Conservation (phyloP, 2,329 filamentous ascomycete genomes). For the Myriosclerotinia scirpicola region DNA sequence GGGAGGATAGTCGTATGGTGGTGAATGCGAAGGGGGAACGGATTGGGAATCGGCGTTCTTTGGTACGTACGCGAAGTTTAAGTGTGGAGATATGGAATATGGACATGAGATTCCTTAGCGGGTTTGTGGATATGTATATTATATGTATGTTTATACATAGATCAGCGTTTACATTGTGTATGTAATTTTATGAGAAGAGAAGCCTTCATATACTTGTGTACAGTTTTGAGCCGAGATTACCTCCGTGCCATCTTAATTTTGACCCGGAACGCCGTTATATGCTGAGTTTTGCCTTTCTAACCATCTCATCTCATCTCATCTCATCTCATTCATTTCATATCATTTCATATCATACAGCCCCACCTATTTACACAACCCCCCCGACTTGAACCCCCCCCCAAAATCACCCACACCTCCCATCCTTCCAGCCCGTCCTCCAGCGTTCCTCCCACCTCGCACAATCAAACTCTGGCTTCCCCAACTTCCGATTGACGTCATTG, state of each 20-base stretch:
- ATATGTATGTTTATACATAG: not conserved
- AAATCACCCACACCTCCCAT: slow-evolving; percentile 60
- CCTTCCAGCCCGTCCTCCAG: slow-evolving; percentile 88
- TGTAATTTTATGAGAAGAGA: not conserved
- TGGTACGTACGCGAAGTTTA: not conserved
- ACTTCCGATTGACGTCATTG: slow-evolving; percentile 83
- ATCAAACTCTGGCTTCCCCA: slow-evolving; percentile 90
- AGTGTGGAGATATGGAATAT: no score
- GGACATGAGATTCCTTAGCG: no score
- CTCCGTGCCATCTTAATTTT: not conserved
- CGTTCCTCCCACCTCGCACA: slow-evolving; percentile 89
- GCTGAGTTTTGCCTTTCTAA: not conserved
- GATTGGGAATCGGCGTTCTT: not conserved
- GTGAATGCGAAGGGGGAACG: no score
- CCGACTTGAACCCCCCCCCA: not conserved
- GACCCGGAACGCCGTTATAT: slow-evolving; percentile 2
- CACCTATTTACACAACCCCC: not conserved
- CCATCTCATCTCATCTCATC: not conserved
- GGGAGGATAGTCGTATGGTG: no score
- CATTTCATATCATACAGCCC: not conserved
- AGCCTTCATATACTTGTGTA: not conserved
- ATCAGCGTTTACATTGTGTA: not conserved
- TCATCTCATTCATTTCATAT: not conserved
- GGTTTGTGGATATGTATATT: not conserved
- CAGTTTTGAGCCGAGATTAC: not conserved